Evolutionary conservation across 2,329 filamentous ascomycete species (phyloP).

Genomic region (Fusarium sp.): DNA sequence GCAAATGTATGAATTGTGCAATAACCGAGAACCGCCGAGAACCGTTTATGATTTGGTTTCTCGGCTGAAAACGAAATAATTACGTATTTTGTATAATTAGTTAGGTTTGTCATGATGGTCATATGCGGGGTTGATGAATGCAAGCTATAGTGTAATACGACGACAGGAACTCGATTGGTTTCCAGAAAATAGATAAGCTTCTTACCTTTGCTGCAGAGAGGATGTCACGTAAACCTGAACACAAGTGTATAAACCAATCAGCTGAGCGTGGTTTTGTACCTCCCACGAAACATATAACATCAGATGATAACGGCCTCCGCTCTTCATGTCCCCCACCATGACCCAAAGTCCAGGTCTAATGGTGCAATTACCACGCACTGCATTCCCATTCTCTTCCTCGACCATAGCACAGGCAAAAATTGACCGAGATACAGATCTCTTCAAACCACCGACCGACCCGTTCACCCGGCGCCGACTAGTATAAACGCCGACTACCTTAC

Average conservation of each 20-base stretch:
- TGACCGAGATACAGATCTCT: not conserved
- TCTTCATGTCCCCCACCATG: conserved; percentile 13
- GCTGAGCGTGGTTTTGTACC: not conserved
- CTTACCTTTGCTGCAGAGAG: not conserved
- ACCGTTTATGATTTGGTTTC: not conserved
- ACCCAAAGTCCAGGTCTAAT: conserved; percentile 2
- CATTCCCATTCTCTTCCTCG: not conserved
- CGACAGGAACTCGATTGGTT: not conserved
- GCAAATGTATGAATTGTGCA: conserved; percentile 1
- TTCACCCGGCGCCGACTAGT: conserved; percentile 7
- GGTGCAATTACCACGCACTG: conserved; percentile 10
- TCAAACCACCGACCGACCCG: conserved; percentile 7
- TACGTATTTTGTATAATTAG: not conserved
- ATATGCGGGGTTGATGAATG: conserved; percentile 16
- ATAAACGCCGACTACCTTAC: not conserved
- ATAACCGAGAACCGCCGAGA: conserved; percentile 30
- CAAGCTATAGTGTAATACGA: not conserved
- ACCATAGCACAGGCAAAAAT: not conserved
- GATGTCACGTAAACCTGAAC: not conserved
- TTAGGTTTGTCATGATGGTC: not conserved
- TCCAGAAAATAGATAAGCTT: not conserved
- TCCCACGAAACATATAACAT: not conserved
- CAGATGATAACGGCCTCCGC: not conserved
- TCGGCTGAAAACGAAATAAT: not conserved
- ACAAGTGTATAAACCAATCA: not conserved